A percentile compares a stretch with the other conserved stretches of the same genome.
Conservation (phyloP, 2,329 filamentous ascomycete species). For the Fusarium napiforme region DNA sequence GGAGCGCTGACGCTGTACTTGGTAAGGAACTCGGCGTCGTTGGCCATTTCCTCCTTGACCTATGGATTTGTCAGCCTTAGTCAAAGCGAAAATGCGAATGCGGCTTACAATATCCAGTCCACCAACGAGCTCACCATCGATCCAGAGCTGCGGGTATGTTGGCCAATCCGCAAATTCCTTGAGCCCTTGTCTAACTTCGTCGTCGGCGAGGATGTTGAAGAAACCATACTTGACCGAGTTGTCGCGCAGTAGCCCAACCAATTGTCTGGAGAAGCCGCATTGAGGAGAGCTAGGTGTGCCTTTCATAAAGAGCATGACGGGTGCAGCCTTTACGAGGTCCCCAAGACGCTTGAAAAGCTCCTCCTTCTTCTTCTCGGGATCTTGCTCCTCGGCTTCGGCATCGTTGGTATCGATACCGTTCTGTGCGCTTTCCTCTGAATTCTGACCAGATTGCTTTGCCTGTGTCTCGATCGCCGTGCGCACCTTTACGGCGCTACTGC, state of each 20-base stretch:
- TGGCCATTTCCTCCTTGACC: conserved; percentile 94
- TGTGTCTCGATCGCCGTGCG: conserved; percentile 87
- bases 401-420: conserved; percentile 53
- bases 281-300: conserved; percentile 89
- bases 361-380: conserved; percentile 76
- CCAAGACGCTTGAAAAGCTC: conserved; percentile 83
- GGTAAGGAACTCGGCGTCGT: conserved; percentile 83
- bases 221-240: conserved; percentile 96
- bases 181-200: conserved; percentile 94
- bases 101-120: conserved; percentile 91
- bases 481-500: conserved; percentile 88
- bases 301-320: conserved; percentile 99
- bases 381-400: conserved; percentile 58
- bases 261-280: conserved; percentile 91
- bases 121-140: conserved; percentile 88
- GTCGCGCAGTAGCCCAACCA: conserved; percentile 87
- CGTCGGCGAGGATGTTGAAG: conserved; percentile 98
- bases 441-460: conserved; percentile 61
- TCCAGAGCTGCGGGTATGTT: conserved; percentile 95
- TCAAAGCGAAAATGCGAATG: background rate
- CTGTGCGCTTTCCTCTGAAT: conserved; percentile 49
- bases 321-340: conserved; percentile 92
- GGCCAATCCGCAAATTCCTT: conserved; percentile 99
- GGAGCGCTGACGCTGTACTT: conserved; percentile 70
- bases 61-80: conserved; percentile 52